Conservation (phyloP, 805 yeast genomes). For the Zygosaccharomyces kombuchaensis region DNA sequence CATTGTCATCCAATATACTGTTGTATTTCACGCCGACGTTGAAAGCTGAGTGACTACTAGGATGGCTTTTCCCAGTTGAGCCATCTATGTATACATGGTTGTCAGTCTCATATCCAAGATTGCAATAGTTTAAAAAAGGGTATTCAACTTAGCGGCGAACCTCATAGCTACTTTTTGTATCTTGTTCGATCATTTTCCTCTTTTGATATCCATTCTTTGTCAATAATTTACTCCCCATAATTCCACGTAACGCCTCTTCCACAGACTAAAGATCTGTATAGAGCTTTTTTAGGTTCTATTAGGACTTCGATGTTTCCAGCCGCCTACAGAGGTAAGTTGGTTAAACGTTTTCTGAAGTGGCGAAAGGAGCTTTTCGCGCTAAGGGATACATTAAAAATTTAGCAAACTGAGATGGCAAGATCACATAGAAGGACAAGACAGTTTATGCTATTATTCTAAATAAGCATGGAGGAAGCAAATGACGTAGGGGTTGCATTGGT, state of each 20-base stretch:
- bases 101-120: neutral
- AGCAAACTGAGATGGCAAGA: neutral
- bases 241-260: no score
- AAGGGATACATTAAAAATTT: slow-evolving; percentile 4
- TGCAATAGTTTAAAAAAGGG: neutral
- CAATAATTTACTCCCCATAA: neutral
- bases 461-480: slow-evolving; percentile 1
- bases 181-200: neutral
- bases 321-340: no score
- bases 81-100: neutral
- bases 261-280: no score
- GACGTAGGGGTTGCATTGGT: slow-evolving; percentile 14
- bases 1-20: slow-evolving; percentile 24
- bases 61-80: slow-evolving; percentile 1
- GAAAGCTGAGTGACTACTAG: slow-evolving; percentile 19
- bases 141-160: neutral
- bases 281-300: no score
- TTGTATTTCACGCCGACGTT: slow-evolving; percentile 21
- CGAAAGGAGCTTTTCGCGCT: slow-evolving; percentile 3
- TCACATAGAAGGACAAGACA: neutral
- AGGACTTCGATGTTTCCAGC: neutral
- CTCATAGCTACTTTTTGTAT: slow-evolving; percentile 1
- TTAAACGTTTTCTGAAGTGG: neutral
- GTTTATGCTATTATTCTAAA: neutral
- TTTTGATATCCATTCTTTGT: neutral